Evolutionary conservation across 2,329 filamentous ascomycete genomes (phyloP).

Genomic region (Aspergillus pseudoglaucus): DNA sequence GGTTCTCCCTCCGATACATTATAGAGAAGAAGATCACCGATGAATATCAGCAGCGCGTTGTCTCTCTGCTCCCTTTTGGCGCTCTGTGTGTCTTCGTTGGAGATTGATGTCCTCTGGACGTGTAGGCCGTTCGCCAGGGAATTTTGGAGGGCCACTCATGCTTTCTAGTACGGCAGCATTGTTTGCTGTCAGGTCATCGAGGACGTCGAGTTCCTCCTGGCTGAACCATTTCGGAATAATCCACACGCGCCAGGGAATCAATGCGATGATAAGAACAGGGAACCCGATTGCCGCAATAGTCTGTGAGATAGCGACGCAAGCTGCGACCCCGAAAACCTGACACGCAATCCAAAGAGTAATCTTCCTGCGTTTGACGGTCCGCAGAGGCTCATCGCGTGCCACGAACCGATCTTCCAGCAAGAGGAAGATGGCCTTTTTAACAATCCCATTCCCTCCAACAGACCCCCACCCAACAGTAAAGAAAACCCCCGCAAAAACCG

Average conservation of each 20-base stretch:
- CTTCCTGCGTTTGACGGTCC: slow-evolving; percentile 38
- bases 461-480: slow-evolving; percentile 76
- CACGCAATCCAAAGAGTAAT: slow-evolving; percentile 47
- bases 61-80: slow-evolving; percentile 12
- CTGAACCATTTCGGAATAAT: slow-evolving; percentile 48
- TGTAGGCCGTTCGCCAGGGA: slow-evolving; percentile 22
- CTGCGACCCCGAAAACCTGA: slow-evolving; percentile 47
- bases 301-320: slow-evolving; percentile 53
- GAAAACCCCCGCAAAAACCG: slow-evolving; percentile 69
- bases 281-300: slow-evolving; percentile 55
- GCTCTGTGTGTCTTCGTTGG: slow-evolving; percentile 14
- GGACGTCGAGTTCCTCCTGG: slow-evolving; percentile 40
- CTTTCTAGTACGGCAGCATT: slow-evolving; percentile 49
- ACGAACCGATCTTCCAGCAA: slow-evolving; percentile 56
- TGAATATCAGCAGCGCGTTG: slow-evolving; percentile 18
- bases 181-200: slow-evolving; percentile 51
- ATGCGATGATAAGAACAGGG: slow-evolving; percentile 50
- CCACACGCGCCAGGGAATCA: slow-evolving; percentile 50
- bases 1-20: not conserved
- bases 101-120: slow-evolving; percentile 14
- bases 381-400: slow-evolving; percentile 42
- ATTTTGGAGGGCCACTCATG: slow-evolving; percentile 44
- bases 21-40: slow-evolving; percentile 7
- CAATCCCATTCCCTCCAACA: slow-evolving; percentile 66
- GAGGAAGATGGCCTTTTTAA: slow-evolving; percentile 62